Percentiles rank a stretch among this genome's conserved stretches.
phyloP scores from a whole-genome alignment of 352 stramenopile species.

The Phytophthora constricta region DNA sequence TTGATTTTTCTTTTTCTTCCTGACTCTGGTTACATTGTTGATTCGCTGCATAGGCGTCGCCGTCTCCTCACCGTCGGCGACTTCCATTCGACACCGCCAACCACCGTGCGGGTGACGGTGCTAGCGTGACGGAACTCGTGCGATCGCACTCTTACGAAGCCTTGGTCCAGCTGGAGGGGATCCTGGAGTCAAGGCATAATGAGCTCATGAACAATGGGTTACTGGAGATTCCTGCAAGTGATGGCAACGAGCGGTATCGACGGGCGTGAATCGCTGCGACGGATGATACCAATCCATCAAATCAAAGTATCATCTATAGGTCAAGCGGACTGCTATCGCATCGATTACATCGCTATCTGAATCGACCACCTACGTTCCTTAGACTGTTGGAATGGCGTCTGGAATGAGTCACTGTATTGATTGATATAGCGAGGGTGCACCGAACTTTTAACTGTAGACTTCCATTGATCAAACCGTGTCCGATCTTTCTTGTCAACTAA shows the following conservation, averaged over 20 bases:
- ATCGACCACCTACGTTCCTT: no score
- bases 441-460: no score
- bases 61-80: background rate
- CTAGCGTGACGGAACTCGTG: slow-evolving; percentile 24
- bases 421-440: no score
- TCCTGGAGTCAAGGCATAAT: slow-evolving; percentile 75
- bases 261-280: no score
- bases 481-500: no score
- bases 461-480: no score
- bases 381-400: no score
- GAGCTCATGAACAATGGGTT: slow-evolving; percentile 67
- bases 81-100: slow-evolving; percentile 14
- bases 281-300: no score
- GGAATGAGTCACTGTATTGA: no score
- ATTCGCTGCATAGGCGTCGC: background rate
- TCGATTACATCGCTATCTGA: no score
- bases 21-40: background rate
- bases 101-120: background rate
- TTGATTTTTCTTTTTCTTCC: background rate
- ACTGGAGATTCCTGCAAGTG: slow-evolving; percentile 2
- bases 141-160: slow-evolving; percentile 79
- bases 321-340: no score
- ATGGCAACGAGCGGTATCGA: background rate
- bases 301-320: no score
- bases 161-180: slow-evolving; percentile 73